Percentiles rank a stretch among this genome's conserved stretches.
These are phyloP conservation scores for Yamadazyma ubonensis DNA, from an alignment of 805 yeast species.

Conservation along the genomic window DNA sequence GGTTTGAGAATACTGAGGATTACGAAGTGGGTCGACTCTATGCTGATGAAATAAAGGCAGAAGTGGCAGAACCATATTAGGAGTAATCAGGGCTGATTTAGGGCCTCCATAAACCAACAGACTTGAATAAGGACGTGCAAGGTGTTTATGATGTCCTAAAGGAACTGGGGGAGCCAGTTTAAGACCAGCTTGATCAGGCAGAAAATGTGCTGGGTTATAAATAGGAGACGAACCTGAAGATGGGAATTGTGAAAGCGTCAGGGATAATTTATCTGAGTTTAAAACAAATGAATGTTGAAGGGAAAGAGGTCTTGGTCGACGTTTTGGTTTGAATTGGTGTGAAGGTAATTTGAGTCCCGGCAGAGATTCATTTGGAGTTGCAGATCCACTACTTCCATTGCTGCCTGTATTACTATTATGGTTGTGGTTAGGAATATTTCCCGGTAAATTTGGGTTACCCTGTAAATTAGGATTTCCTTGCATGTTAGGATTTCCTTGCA, in stretches of 20 bases:
- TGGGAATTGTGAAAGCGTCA: constrained; percentile 14
- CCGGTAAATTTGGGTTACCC: too few species aligned
- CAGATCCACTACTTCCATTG: background rate
- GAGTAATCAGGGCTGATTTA: constrained; percentile 23
- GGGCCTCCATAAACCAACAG: constrained; percentile 15
- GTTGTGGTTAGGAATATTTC: too few species aligned
- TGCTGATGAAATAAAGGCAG: constrained; percentile 41
- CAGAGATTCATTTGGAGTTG: constrained; percentile 16
- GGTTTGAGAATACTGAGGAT: background rate
- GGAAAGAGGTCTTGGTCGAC: constrained; percentile 40
- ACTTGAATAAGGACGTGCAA: constrained; percentile 12
- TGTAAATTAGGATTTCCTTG: too few species aligned
- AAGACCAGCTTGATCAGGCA: constrained; percentile 7
- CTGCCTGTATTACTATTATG: background rate
- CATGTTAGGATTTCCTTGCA: too few species aligned
- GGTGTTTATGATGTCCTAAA: constrained; percentile 13
- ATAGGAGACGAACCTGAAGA: constrained; percentile 12
- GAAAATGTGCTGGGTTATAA: background rate
- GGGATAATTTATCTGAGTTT: constrained; percentile 17
- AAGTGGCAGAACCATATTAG: constrained; percentile 36
- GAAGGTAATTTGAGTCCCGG: constrained; percentile 7
- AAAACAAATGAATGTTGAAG: constrained; percentile 32
- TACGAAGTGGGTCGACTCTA: constrained; percentile 17
- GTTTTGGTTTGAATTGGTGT: constrained; percentile 34
- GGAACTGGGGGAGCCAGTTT: constrained; percentile 28